phyloP scores from a whole-genome alignment of 495 filamentous ascomycete genomes.

The Aspergillus conjunctus region DNA sequence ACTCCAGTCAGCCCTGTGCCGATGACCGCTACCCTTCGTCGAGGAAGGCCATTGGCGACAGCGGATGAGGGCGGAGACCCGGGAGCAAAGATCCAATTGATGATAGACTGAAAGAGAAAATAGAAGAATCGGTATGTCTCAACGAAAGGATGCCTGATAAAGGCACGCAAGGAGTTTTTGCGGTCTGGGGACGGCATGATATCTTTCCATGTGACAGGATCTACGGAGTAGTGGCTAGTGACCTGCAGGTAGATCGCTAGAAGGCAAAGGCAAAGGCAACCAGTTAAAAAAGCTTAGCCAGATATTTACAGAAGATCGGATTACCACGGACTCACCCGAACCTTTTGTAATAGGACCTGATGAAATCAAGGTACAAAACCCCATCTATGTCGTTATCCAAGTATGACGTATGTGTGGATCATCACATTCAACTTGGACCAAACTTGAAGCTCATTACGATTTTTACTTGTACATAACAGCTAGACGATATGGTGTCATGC shows the following conservation, averaged over 20 bases:
- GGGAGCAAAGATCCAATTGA: constrained; percentile 69
- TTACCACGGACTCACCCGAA: neutral
- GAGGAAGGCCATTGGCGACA: constrained; percentile 44
- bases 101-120: constrained; percentile 64
- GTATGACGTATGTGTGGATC: constrained; percentile 12
- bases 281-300: neutral
- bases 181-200: constrained; percentile 11
- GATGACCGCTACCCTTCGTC: constrained; percentile 75
- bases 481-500: no score
- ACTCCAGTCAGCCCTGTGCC: constrained; percentile 83
- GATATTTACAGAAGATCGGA: neutral
- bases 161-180: constrained; percentile 15
- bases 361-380: neutral
- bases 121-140: constrained; percentile 61
- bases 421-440: neutral
- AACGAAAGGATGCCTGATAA: constrained; percentile 39
- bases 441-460: neutral
- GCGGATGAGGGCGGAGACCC: constrained; percentile 61
- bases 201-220: neutral
- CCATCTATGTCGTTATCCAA: neutral
- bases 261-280: no score
- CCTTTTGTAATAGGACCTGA: neutral
- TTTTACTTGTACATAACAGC: neutral
- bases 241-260: no score
- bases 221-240: no score